These are phyloP conservation scores for Emergomyces orientalis DNA, from an alignment of 2,329 filamentous ascomycete species.

Conservation along the genomic window DNA sequence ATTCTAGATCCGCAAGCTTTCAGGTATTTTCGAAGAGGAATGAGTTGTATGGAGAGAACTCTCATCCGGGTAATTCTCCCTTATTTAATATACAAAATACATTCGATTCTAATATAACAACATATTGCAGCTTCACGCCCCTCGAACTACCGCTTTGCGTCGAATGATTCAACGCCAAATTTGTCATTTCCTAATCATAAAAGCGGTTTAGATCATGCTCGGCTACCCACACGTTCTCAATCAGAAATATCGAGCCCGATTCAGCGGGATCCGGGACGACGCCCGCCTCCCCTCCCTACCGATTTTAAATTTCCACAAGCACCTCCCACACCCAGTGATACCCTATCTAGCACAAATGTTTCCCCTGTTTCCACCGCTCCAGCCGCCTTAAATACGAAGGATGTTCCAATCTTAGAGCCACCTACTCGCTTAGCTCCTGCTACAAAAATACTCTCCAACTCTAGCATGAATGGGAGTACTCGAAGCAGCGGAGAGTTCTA, in stretches of 20 bases:
- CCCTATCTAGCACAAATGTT: conserved; percentile 20
- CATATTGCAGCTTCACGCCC: conserved; percentile 24
- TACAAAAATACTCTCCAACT: conserved; percentile 39
- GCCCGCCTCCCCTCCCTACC: conserved; percentile 29
- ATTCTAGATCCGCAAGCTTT: conserved; percentile 70
- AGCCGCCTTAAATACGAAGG: conserved; percentile 16
- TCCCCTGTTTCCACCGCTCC: conserved; percentile 19
- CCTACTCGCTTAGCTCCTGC: conserved; percentile 30
- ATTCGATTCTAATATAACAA: not conserved
- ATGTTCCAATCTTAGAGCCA: conserved; percentile 21
- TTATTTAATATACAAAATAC: not conserved
- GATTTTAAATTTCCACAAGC: conserved; percentile 51
- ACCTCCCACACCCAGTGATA: conserved; percentile 26
- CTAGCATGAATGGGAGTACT: conserved; percentile 57
- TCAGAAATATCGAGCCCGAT: conserved; percentile 10
- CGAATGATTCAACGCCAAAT: conserved; percentile 25
- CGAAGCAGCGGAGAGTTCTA: conserved; percentile 93
- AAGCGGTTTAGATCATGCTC: conserved; percentile 25
- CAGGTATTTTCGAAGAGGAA: conserved; percentile 55
- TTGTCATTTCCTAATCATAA: conserved; percentile 22
- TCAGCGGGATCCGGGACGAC: conserved; percentile 14
- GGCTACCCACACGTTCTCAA: conserved; percentile 23
- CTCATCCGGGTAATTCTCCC: conserved; percentile 29
- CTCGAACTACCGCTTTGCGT: conserved; percentile 26
- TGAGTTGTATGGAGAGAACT: conserved; percentile 33